phyloP scores from a whole-genome alignment of 345 rosid genomes.

The Viola odorata region DNA sequence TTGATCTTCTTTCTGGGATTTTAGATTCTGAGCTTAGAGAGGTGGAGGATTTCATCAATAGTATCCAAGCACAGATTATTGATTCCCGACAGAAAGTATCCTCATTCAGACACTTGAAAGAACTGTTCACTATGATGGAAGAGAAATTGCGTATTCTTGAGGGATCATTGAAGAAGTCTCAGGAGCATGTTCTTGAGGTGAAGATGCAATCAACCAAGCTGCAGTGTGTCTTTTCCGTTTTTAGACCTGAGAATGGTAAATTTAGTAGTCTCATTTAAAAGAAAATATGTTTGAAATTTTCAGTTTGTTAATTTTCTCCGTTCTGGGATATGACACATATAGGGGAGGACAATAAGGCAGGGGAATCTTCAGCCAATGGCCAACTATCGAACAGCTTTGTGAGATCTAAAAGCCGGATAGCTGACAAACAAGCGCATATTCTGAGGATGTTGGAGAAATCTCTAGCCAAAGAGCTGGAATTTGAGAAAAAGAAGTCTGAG shows the following conservation, averaged over 20 bases:
- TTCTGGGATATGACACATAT: slow-evolving; percentile 19
- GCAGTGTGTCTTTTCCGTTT: slow-evolving; percentile 45
- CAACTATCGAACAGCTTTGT: slow-evolving; percentile 26
- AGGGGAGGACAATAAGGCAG: slow-evolving; percentile 45
- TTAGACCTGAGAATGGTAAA: slow-evolving; percentile 57
- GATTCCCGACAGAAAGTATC: slow-evolving; percentile 58
- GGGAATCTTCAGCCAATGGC: slow-evolving; percentile 37
- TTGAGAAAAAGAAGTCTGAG: slow-evolving; percentile 62
- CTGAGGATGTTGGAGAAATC: slow-evolving; percentile 76
- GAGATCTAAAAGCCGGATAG: slow-evolving; percentile 39
- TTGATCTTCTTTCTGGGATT: slow-evolving; percentile 65
- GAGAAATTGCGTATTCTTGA: slow-evolving; percentile 53
- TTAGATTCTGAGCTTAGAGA: slow-evolving; percentile 76
- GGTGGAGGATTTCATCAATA: slow-evolving; percentile 61
- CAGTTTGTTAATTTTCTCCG: slow-evolving; percentile 12
- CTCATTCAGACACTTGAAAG: slow-evolving; percentile 46
- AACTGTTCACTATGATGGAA: slow-evolving; percentile 31
- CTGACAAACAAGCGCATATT: slow-evolving; percentile 51
- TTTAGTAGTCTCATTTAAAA: slow-evolving; percentile 7
- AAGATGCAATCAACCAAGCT: slow-evolving; percentile 64
- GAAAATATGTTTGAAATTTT: background rate
- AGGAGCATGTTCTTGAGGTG: slow-evolving; percentile 53
- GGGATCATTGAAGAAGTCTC: slow-evolving; percentile 57
- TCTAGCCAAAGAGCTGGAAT: slow-evolving; percentile 66
- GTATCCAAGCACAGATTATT: slow-evolving; percentile 53